Conservation (phyloP, 805 yeast species). For the Ogataea pini region DNA sequence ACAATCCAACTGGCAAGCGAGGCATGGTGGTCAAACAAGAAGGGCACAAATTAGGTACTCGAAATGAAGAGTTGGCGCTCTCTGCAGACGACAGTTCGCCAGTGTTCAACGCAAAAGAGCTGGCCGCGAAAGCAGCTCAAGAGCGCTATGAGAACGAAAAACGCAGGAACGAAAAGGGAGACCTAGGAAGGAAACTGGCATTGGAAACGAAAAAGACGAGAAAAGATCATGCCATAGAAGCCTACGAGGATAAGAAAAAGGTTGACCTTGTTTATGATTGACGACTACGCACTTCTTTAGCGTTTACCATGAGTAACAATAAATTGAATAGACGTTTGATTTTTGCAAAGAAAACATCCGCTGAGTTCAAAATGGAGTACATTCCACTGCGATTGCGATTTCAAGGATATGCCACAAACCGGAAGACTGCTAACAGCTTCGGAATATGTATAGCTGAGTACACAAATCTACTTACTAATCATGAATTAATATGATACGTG, state of each 20-base stretch:
- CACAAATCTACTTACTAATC: too few relatives aligned
- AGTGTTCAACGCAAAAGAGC: slow-evolving; percentile 24
- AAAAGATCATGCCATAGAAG: slow-evolving; percentile 29
- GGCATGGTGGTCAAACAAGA: not conserved
- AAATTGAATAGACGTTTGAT: not conserved
- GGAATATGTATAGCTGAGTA: too few relatives aligned
- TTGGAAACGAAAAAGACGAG: slow-evolving; percentile 24
- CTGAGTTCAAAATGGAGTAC: not conserved
- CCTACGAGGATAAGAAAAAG: slow-evolving; percentile 21
- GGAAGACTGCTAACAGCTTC: too few relatives aligned
- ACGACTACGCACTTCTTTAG: not conserved
- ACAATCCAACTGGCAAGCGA: not conserved
- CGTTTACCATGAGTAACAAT: not conserved
- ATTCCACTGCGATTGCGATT: too few relatives aligned
- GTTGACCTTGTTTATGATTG: slow-evolving; percentile 25
- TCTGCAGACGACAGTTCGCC: not conserved
- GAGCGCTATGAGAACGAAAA: slow-evolving; percentile 21
- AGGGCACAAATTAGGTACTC: slow-evolving; percentile 22
- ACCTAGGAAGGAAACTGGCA: slow-evolving; percentile 30
- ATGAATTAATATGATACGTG: too few relatives aligned
- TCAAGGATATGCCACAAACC: too few relatives aligned
- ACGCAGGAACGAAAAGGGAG: slow-evolving; percentile 25
- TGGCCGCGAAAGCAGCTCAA: slow-evolving; percentile 35
- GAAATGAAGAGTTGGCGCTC: not conserved
- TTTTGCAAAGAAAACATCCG: not conserved